These are phyloP conservation scores for Aspergillus hancockii DNA, from an alignment of 495 filamentous ascomycete genomes.

Conservation along the genomic window DNA sequence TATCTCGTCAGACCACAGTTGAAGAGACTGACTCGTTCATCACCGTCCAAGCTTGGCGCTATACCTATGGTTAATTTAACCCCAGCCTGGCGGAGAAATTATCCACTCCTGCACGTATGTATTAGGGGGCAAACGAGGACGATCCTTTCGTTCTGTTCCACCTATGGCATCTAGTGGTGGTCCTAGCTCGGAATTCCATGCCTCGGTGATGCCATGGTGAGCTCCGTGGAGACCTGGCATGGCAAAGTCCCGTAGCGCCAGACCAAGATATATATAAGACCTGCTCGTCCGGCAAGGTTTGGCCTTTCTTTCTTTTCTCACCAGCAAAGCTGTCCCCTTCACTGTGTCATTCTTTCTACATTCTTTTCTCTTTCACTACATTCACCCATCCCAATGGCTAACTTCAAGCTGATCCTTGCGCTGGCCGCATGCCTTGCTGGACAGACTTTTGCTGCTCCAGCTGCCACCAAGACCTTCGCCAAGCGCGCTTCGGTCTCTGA, in stretches of 20 bases:
- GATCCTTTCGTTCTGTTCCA: neutral
- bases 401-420: slow-evolving; percentile 30
- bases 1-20: neutral
- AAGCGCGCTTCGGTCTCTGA: slow-evolving; percentile 35
- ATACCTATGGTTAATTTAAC: neutral
- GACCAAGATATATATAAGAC: neutral
- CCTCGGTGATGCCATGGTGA: neutral
- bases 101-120: neutral
- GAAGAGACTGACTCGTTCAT: neutral
- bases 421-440: slow-evolving; percentile 30
- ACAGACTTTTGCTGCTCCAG: slow-evolving; percentile 32
- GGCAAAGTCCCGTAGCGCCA: neutral
- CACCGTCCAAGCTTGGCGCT: neutral
- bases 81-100: neutral
- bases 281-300: neutral
- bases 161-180: neutral
- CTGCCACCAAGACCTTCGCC: slow-evolving; percentile 20
- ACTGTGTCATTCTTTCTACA: slow-evolving; percentile 13
- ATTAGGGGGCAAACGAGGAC: neutral
- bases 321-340: slow-evolving; percentile 5
- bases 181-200: neutral
- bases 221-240: neutral
- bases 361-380: slow-evolving; percentile 7
- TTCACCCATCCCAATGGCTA: slow-evolving; percentile 23
- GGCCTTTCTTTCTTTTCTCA: neutral